Evolutionary conservation across 345 rosid species (phyloP), one percentile per base, ranked within the genome.

Genomic region (Corchorus olitorius): DNA sequence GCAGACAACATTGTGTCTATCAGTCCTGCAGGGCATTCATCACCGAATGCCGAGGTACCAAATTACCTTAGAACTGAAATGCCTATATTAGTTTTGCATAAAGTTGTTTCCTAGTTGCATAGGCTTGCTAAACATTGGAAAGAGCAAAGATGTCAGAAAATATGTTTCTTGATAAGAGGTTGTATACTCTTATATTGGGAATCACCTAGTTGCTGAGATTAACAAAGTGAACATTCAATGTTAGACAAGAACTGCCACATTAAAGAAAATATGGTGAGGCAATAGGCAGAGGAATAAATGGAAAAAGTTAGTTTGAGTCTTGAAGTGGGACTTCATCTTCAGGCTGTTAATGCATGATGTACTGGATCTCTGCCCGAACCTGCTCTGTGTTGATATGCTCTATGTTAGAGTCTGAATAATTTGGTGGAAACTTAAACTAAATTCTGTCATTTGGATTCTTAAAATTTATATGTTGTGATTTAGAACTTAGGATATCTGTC

Each of bases 11-110:
- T 82, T 3, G 59, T 87, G 67, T 81, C 87, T 22, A 70, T 76
- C 70, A 75, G 76, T 81, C 78, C 89, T 65, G 33, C 81, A 55
- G 89, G 74, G 71, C 74, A 64, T 53, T 13, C 27, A 55, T 60
- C 75, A 63, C 76, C 83, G 20, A 71, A 76, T 78, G 75, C 65
- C 54, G 94, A 90, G 97, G 98, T 90, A 83, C 68, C 19, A n/a
- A 34, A 46, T 11, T 49, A 22, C 58, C 17, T 14, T 49, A 22
- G 3, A 6, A 17, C 19, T 17, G 10, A 13, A 20, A 45, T 55
- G 33, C 13, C 3, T 19, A 19, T 22, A 6, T 20, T 60, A 13
- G 20, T 59, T 59, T 46, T 48, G n/a, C 56, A 14, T 67, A 19
- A 56, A 56, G 22, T 46, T 9, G 52, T 20, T 67, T 67, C 54